phyloP scores from a whole-genome alignment of 2,329 filamentous ascomycete genomes.

The Xylaria sp. region DNA sequence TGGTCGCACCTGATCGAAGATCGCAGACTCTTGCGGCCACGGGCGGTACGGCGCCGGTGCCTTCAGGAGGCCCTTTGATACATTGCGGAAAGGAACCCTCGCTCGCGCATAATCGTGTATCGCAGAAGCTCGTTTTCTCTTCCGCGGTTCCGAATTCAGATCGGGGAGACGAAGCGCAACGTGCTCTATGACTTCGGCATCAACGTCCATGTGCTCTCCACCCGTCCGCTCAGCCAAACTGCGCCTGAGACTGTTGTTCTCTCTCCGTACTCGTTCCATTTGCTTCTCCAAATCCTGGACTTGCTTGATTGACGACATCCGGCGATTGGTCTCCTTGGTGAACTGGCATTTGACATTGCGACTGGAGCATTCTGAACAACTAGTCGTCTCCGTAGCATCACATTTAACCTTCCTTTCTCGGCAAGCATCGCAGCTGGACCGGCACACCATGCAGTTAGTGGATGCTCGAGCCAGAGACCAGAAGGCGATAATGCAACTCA shows the following conservation, averaged over 20 bases:
- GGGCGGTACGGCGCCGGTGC: constrained; percentile 75
- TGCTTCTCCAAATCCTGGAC: constrained; percentile 97
- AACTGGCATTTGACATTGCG: constrained; percentile 98
- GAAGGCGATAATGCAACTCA: constrained; percentile 5
- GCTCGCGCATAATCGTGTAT: constrained; percentile 77
- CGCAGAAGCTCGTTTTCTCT: constrained; percentile 67
- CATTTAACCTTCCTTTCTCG: constrained; percentile 88
- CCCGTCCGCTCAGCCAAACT: constrained; percentile 62
- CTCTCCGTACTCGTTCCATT: constrained; percentile 79
- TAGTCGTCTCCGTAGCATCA: constrained; percentile 94
- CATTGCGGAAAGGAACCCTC: constrained; percentile 75
- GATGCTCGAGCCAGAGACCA: constrained; percentile 20
- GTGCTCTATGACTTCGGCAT: constrained; percentile 60
- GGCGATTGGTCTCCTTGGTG: constrained; percentile 97
- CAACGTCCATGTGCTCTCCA: constrained; percentile 61
- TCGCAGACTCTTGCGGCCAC: constrained; percentile 55
- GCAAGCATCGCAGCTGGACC: constrained; percentile 84
- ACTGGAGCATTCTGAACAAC: constrained; percentile 97
- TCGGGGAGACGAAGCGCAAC: constrained; percentile 67
- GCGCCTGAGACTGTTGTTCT: constrained; percentile 78
- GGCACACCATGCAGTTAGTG: constrained; percentile 32
- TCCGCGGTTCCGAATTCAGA: constrained; percentile 72
- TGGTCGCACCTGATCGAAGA: constrained; percentile 66
- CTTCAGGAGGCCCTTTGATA: constrained; percentile 83
- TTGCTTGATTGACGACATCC: constrained; percentile 99